phyloP scores from a whole-genome alignment of 331 rosid genomes.

The Dryas integrifolia region DNA sequence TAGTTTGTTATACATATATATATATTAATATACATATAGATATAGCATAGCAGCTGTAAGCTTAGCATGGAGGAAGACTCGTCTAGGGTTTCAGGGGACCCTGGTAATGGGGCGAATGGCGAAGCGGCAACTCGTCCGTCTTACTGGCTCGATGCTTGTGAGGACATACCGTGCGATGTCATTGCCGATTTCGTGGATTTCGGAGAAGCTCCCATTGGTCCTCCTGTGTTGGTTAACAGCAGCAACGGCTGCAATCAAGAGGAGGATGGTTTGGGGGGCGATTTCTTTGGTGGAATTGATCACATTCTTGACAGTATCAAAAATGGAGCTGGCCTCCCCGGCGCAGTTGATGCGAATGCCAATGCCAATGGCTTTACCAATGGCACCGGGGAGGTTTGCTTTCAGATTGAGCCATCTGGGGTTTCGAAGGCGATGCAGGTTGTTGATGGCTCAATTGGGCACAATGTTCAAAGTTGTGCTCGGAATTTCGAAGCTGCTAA shows the following conservation, averaged over 20 bases:
- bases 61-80: slow-evolving; percentile 47
- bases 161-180: slow-evolving; percentile 76
- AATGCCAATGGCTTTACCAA: slow-evolving; percentile 19
- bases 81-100: slow-evolving; percentile 40
- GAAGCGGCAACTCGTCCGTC: slow-evolving; percentile 40
- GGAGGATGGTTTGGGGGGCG: slow-evolving; percentile 46
- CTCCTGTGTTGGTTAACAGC: slow-evolving; percentile 36
- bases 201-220: slow-evolving; percentile 34
- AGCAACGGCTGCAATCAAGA: slow-evolving; percentile 50
- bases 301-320: slow-evolving; percentile 77
- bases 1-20: background rate
- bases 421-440: slow-evolving; percentile 19
- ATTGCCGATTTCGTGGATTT: slow-evolving; percentile 52
- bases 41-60: background rate
- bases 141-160: slow-evolving; percentile 94
- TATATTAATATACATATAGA: background rate
- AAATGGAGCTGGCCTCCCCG: slow-evolving; percentile 65
- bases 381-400: slow-evolving; percentile 23
- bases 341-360: slow-evolving; percentile 8
- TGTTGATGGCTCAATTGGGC: slow-evolving; percentile 26
- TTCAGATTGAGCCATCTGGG: slow-evolving; percentile 21
- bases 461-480: slow-evolving; percentile 24
- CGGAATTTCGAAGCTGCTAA: slow-evolving; percentile 17
- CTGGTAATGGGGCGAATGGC: slow-evolving; percentile 1
- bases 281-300: slow-evolving; percentile 95